Evolutionary conservation across 1,139 yeast genomes (phyloP).

Genomic region (Pichia sp.): DNA sequence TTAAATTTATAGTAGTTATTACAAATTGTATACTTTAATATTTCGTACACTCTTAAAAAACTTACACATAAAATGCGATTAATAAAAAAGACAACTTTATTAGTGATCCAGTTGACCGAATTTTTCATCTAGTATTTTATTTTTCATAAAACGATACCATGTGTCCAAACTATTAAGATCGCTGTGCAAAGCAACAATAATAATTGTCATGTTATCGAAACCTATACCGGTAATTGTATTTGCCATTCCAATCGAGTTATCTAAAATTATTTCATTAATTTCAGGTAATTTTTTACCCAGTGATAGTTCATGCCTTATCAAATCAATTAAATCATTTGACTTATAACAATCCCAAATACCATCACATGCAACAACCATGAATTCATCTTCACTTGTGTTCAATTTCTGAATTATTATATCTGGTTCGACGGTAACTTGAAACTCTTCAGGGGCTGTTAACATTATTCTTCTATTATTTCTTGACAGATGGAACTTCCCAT

Average conservation of each 20-base stretch:
- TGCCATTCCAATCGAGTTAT: slow-evolving; percentile 67
- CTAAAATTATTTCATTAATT: slow-evolving; percentile 52
- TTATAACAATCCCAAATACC: slow-evolving; percentile 78
- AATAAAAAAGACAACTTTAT: neutral
- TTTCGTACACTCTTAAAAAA: neutral
- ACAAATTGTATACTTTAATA: neutral
- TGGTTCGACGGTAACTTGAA: slow-evolving; percentile 64
- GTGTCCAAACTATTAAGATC: slow-evolving; percentile 32
- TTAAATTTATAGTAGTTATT: neutral
- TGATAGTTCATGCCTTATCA: slow-evolving; percentile 52
- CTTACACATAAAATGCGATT: neutral
- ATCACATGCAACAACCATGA: slow-evolving; percentile 65
- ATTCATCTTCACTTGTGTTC: slow-evolving; percentile 42
- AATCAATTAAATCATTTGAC: slow-evolving; percentile 45
- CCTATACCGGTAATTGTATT: slow-evolving; percentile 71
- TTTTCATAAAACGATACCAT: slow-evolving; percentile 54
- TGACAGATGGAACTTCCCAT: slow-evolving; percentile 24
- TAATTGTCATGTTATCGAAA: slow-evolving; percentile 72
- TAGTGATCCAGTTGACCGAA: slow-evolving; percentile 23
- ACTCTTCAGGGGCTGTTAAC: slow-evolving; percentile 33
- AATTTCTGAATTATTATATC: slow-evolving; percentile 52
- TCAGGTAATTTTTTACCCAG: slow-evolving; percentile 53
- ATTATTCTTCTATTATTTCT: slow-evolving; percentile 31
- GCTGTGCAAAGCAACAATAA: slow-evolving; percentile 46
- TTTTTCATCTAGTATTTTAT: slow-evolving; percentile 44